These are phyloP conservation scores for Tulasnella sp. DNA, from an alignment of 768 basidiomycete genomes.

Conservation along the genomic window DNA sequence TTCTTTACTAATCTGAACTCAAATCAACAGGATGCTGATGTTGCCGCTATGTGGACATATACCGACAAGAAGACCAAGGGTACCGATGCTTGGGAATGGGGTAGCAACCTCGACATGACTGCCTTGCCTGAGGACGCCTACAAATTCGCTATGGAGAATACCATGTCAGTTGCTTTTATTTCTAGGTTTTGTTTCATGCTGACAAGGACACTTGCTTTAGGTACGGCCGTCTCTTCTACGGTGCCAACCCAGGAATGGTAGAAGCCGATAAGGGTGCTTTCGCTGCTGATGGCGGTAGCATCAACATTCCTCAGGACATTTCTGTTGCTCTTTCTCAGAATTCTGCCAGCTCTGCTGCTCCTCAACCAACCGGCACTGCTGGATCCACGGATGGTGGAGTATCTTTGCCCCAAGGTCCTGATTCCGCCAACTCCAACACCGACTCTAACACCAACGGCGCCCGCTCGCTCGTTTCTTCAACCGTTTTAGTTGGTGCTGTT, in stretches of 20 bases:
- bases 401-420: too few relatives aligned
- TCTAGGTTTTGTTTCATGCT: background rate
- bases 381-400: background rate
- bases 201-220: background rate
- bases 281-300: background rate
- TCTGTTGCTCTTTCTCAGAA: background rate
- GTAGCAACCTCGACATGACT: constrained; percentile 45
- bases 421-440: too few relatives aligned
- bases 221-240: constrained; percentile 32
- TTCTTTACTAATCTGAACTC: constrained; percentile 10
- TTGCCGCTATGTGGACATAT: constrained; percentile 45
- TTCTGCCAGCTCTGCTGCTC: background rate
- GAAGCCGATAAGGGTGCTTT: constrained; percentile 25
- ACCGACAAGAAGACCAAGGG: constrained; percentile 35
- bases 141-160: constrained; percentile 40
- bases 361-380: background rate
- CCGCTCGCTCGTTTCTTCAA: constrained; percentile 6
- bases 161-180: constrained; percentile 26
- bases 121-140: constrained; percentile 44
- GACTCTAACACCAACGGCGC: constrained; percentile 1
- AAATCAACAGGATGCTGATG: constrained; percentile 36
- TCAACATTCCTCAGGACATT: constrained; percentile 16
- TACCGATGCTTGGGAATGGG: constrained; percentile 45
- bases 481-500: constrained; percentile 7
- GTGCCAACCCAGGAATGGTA: constrained; percentile 41